These are phyloP conservation scores for Solanum pinnatisectum DNA, from an alignment of 257 asterid genomes.

Conservation along the genomic window DNA sequence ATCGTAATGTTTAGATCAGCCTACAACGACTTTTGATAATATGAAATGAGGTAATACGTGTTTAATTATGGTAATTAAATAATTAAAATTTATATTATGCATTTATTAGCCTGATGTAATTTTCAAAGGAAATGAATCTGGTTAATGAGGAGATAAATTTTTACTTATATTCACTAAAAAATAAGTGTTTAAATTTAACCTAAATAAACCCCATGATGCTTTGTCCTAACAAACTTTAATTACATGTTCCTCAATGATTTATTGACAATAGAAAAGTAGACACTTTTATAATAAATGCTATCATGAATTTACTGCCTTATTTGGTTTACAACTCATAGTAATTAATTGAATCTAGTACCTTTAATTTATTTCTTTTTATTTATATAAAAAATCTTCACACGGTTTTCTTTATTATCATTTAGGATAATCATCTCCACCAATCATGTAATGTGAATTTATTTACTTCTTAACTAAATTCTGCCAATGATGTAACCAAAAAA, in stretches of 20 bases:
- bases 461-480: background rate
- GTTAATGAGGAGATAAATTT: background rate
- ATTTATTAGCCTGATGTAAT: background rate
- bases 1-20: background rate
- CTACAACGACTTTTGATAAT: fast-evolving
- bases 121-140: background rate
- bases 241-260: background rate
- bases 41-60: background rate
- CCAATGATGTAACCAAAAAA: background rate
- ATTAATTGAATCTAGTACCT: background rate
- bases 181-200: background rate
- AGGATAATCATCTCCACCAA: background rate
- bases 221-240: background rate
- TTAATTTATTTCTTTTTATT: background rate
- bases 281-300: background rate
- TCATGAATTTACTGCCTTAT: background rate
- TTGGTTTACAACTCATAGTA: background rate
- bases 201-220: background rate
- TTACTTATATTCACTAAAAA: background rate
- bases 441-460: background rate
- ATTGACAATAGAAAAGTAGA: background rate
- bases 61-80: background rate
- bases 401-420: background rate
- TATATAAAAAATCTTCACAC: background rate
- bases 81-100: background rate